Evolutionary conservation across 345 rosid species (phyloP).

Genomic region (Xanthoceras sorbifolium): DNA sequence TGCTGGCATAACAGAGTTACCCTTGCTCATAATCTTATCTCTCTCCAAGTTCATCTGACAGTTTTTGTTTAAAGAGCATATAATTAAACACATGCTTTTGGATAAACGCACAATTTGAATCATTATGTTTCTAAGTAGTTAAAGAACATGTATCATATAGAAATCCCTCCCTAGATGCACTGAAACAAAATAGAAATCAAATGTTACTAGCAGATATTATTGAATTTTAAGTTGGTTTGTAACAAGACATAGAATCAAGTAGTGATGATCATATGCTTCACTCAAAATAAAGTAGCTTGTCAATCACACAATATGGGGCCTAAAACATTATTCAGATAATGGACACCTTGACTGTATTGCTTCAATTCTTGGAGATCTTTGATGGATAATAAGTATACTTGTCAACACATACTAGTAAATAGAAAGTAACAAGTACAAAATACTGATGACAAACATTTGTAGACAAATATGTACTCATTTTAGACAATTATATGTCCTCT

Average conservation of each 20-base stretch:
- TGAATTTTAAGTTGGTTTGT: too few relatives aligned
- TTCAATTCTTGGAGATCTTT: not conserved
- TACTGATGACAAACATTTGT: not conserved
- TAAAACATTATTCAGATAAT: not conserved
- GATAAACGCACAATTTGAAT: not conserved
- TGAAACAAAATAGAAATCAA: not conserved
- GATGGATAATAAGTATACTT: not conserved
- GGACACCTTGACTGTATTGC: not conserved
- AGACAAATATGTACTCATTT: not conserved
- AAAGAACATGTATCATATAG: not conserved
- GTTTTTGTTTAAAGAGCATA: not conserved
- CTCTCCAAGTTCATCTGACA: constrained; percentile 71
- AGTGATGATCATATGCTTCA: not conserved
- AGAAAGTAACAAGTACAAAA: too few relatives aligned
- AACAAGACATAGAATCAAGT: not conserved
- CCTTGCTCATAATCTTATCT: constrained; percentile 48
- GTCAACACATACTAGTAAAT: too few relatives aligned
- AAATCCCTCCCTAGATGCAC: not conserved
- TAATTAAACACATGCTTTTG: not conserved
- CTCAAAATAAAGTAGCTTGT: not conserved
- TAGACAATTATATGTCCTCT: not conserved
- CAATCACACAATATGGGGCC: not conserved
- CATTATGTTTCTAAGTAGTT: not conserved
- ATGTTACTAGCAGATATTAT: too few relatives aligned
- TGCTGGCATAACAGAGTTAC: constrained; percentile 64